Percentiles rank a stretch among this genome's conserved stretches.
These are phyloP conservation scores for Hymenoscyphus repandus DNA, from an alignment of 2,329 filamentous ascomycete species.

Conservation along the genomic window DNA sequence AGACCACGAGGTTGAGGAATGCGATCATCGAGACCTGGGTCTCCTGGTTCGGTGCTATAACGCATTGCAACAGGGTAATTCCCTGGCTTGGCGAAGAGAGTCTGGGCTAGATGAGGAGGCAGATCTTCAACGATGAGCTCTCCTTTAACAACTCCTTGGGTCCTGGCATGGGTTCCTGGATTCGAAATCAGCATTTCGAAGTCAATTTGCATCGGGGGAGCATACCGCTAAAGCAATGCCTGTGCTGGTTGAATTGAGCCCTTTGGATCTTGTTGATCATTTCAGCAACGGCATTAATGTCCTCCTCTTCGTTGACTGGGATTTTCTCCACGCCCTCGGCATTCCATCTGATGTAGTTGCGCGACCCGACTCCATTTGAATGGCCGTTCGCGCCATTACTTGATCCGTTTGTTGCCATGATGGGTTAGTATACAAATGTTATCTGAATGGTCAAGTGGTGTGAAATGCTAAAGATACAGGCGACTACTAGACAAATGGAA, in stretches of 20 bases:
- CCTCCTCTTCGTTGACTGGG: constrained; percentile 36
- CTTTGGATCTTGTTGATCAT: constrained; percentile 42
- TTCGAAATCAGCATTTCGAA: not conserved
- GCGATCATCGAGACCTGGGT: constrained; percentile 37
- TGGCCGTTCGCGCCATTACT: not conserved
- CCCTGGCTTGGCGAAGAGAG: constrained; percentile 30
- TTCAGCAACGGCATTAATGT: constrained; percentile 40
- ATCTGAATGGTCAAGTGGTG: too few relatives aligned
- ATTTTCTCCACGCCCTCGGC: constrained; percentile 36
- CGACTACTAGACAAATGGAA: too few relatives aligned
- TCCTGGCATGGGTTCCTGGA: constrained; percentile 40
- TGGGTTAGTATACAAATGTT: not conserved
- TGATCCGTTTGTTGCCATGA: constrained; percentile 5
- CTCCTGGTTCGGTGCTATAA: constrained; percentile 36
- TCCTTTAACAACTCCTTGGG: constrained; percentile 44
- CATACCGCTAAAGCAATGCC: constrained; percentile 32
- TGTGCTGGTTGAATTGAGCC: constrained; percentile 38
- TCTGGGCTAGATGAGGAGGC: constrained; percentile 39
- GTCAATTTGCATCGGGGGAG: not conserved
- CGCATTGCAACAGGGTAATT: constrained; percentile 33
- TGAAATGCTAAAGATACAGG: too few relatives aligned
- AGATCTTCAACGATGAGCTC: constrained; percentile 39
- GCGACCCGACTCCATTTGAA: constrained; percentile 4
- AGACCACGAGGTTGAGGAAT: constrained; percentile 42
- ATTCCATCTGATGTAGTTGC: constrained; percentile 38